Percentiles rank a stretch among this genome's conserved stretches.
Evolutionary conservation across 257 asterid genomes (phyloP).

Genomic region (Catharanthus roseus): DNA sequence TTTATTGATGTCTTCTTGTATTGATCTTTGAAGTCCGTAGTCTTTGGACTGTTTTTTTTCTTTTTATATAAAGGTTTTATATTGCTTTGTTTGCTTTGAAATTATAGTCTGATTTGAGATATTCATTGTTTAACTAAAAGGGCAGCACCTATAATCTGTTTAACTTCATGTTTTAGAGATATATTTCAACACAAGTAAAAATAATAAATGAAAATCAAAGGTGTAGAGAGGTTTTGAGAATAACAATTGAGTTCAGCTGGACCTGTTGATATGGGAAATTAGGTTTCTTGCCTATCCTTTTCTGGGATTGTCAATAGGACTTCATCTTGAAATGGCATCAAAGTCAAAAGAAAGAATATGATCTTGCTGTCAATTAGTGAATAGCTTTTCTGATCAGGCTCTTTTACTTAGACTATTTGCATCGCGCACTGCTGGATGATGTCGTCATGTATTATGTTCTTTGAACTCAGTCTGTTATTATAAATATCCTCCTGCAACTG

Average conservation of each 20-base stretch:
- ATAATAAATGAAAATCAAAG: not conserved
- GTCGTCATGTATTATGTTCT: not conserved
- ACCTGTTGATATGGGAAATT: not conserved
- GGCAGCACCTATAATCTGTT: not conserved
- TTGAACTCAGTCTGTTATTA: not conserved
- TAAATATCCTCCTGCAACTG: not conserved
- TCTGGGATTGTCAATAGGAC: not conserved
- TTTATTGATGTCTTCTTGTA: not conserved
- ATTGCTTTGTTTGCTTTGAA: not conserved
- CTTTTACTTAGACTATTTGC: too few relatives aligned
- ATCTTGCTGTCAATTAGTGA: not conserved
- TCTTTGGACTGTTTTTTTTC: not conserved
- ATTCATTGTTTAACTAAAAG: not conserved
- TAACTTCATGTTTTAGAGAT: not conserved
- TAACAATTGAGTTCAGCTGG: not conserved
- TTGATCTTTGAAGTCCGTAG: too few relatives aligned
- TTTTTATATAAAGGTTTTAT: not conserved
- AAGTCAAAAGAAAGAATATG: not conserved
- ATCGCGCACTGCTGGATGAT: not conserved
- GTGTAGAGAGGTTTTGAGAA: not conserved
- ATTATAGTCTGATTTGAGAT: not conserved
- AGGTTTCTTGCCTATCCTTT: not conserved
- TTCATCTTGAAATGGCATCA: not conserved
- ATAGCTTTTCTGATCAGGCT: too few relatives aligned
- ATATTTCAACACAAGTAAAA: not conserved